A percentile compares a stretch with the other conserved stretches of the same genome.
Evolutionary conservation across 2,329 filamentous ascomycete genomes (phyloP).

Genomic region (Penicillium sp.): DNA sequence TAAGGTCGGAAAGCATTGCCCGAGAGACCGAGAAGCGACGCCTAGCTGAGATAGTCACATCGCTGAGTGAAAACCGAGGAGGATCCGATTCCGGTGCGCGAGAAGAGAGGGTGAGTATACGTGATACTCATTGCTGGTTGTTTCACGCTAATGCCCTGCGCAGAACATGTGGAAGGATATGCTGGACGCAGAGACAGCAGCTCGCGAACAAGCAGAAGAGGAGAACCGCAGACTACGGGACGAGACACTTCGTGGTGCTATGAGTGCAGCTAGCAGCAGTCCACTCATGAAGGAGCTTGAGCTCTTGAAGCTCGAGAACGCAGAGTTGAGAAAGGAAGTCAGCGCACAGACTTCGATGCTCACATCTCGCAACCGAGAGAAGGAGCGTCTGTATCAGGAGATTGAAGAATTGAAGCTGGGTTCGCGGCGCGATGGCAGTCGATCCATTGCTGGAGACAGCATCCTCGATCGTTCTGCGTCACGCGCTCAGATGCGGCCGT

Average conservation of each 20-base stretch:
- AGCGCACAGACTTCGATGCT: slow-evolving; percentile 97
- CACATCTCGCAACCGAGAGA: slow-evolving; percentile 89
- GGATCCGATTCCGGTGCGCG: slow-evolving; percentile 47
- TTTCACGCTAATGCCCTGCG: slow-evolving; percentile 13
- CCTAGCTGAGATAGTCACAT: slow-evolving; percentile 73
- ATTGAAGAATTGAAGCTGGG: slow-evolving; percentile 94
- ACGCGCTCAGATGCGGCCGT: slow-evolving; percentile 67
- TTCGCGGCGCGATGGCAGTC: slow-evolving; percentile 61
- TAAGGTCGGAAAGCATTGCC: slow-evolving; percentile 69
- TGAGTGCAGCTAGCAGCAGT: slow-evolving; percentile 56
- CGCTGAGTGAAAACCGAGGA: slow-evolving; percentile 52
- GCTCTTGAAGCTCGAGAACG: slow-evolving; percentile 84
- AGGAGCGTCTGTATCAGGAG: slow-evolving; percentile 90
- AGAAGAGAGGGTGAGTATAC: slow-evolving; percentile 43
- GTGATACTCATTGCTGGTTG: not conserved
- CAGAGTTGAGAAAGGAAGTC: slow-evolving; percentile 83
- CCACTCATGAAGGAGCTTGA: slow-evolving; percentile 76
- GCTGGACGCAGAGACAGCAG: slow-evolving; percentile 81
- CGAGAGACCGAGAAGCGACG: slow-evolving; percentile 82
- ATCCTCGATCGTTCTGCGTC: slow-evolving; percentile 93
- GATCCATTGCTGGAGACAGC: slow-evolving; percentile 70
- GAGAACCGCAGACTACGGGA: slow-evolving; percentile 80
- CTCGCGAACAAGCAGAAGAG: slow-evolving; percentile 83
- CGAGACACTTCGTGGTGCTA: slow-evolving; percentile 61
- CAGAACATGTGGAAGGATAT: slow-evolving; percentile 92